A percentile compares a stretch with the other conserved stretches of the same genome.
Conservation (phyloP, 371 early-diverging fungal genomes). For the Mortierella sp. region DNA sequence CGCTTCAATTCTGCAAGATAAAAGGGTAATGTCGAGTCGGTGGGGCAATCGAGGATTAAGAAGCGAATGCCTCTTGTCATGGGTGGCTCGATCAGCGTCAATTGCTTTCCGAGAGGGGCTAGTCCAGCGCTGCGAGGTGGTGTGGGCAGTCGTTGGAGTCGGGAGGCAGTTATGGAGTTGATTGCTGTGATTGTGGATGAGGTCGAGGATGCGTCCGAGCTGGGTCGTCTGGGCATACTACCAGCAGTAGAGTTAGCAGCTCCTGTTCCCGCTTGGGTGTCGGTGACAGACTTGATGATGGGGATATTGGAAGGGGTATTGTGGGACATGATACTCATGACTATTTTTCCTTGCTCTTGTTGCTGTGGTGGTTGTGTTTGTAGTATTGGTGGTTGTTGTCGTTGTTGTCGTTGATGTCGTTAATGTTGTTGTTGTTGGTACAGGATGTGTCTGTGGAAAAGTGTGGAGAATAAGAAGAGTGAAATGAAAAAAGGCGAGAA, state of each 20-base stretch:
- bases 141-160: constrained; percentile 41
- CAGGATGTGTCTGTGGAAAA: neutral
- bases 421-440: neutral
- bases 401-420: neutral
- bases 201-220: constrained; percentile 23
- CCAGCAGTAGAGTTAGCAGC: neutral
- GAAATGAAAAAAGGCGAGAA: neutral
- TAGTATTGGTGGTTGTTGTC: neutral
- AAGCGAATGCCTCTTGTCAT: constrained; percentile 74
- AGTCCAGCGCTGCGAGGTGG: constrained; percentile 50
- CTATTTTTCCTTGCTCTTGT: too few species aligned
- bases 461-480: neutral
- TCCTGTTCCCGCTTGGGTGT: neutral
- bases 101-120: constrained; percentile 63
- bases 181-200: constrained; percentile 21
- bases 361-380: too few species aligned
- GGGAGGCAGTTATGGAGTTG: constrained; percentile 29
- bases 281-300: neutral
- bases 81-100: constrained; percentile 71
- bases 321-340: neutral
- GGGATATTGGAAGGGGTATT: constrained; percentile 3
- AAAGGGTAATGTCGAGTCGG: constrained; percentile 83
- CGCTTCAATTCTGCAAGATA: constrained; percentile 83
- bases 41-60: constrained; percentile 90
- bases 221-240: constrained; percentile 16